Percentiles rank a stretch among this genome's conserved stretches.
Conservation (phyloP, 192 early-diverging fungal genomes). For the Coemansia sp. region DNA sequence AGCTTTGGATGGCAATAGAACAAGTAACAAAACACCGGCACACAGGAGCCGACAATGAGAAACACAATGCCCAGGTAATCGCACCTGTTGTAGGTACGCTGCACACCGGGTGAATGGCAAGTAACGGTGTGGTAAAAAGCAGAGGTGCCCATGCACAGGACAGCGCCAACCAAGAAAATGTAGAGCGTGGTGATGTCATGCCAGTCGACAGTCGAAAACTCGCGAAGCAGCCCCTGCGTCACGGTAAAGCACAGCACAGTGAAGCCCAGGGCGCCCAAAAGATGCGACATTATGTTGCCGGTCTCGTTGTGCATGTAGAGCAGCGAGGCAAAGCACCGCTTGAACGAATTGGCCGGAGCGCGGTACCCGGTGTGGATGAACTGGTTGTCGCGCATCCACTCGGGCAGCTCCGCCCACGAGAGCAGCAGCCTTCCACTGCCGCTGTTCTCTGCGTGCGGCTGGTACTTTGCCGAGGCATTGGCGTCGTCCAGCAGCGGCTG, state of each 20-base stretch:
- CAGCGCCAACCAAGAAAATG: slow-evolving; percentile 70
- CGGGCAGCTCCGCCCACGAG: slow-evolving; percentile 55
- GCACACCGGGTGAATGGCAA: slow-evolving; percentile 76
- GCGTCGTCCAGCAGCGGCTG: slow-evolving; percentile 1
- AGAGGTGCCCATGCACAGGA: slow-evolving; percentile 75
- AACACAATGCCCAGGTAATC: slow-evolving; percentile 91
- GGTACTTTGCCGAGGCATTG: not conserved
- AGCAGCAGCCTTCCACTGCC: slow-evolving; percentile 19
- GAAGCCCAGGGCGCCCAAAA: slow-evolving; percentile 66
- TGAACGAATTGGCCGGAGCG: slow-evolving; percentile 68
- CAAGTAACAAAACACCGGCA: slow-evolving; percentile 50
- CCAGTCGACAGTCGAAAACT: slow-evolving; percentile 54
- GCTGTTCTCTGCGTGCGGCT: slow-evolving; percentile 3
- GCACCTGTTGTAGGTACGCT: slow-evolving; percentile 74
- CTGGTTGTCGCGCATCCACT: slow-evolving; percentile 82
- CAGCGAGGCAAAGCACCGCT: slow-evolving; percentile 68
- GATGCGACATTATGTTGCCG: slow-evolving; percentile 88
- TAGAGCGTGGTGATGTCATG: slow-evolving; percentile 68
- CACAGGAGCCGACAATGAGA: slow-evolving; percentile 63
- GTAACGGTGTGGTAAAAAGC: slow-evolving; percentile 75
- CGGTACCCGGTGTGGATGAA: slow-evolving; percentile 82
- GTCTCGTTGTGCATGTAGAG: slow-evolving; percentile 90
- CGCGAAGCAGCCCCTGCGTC: slow-evolving; percentile 34
- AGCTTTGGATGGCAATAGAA: slow-evolving; percentile 60
- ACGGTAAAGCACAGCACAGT: slow-evolving; percentile 52